Evolutionary conservation across 768 basidiomycete genomes (phyloP).

Genomic region (Cyclocybe cylindracea): DNA sequence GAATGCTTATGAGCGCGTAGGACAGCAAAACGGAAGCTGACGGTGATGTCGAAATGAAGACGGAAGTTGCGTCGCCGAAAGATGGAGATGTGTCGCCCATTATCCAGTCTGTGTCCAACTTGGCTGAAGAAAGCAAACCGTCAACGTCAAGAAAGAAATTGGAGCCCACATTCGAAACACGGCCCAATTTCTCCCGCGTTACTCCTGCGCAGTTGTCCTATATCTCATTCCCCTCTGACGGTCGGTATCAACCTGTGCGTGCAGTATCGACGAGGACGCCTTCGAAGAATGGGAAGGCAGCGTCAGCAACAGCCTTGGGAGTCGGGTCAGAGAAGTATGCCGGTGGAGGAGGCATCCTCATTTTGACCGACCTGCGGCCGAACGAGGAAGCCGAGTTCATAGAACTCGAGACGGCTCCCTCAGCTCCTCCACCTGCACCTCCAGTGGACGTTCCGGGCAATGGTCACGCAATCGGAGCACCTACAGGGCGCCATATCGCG

Average conservation of each 20-base stretch:
- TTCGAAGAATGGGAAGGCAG: constrained; percentile 34
- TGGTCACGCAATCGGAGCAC: constrained; percentile 29
- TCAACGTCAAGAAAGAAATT: constrained; percentile 52
- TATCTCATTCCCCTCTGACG: constrained; percentile 77
- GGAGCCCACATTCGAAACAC: constrained; percentile 75
- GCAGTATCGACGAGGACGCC: constrained; percentile 58
- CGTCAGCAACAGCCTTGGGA: constrained; percentile 30
- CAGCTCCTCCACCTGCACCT: constrained; percentile 25
- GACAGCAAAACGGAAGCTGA: constrained; percentile 43
- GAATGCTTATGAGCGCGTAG: constrained; percentile 26
- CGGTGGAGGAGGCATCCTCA: constrained; percentile 86
- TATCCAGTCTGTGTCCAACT: constrained; percentile 51
- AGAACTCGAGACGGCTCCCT: constrained; percentile 45
- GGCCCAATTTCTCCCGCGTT: constrained; percentile 90
- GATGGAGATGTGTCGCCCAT: constrained; percentile 61
- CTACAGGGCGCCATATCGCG: constrained; percentile 58
- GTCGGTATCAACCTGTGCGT: constrained; percentile 88
- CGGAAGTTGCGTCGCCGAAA: constrained; percentile 48
- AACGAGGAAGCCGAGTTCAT: constrained; percentile 77
- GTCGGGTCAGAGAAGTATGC: constrained; percentile 60
- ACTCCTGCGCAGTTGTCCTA: constrained; percentile 86
- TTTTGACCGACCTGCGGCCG: constrained; percentile 75
- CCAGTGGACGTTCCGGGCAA: constrained; percentile 31
- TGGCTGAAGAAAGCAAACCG: constrained; percentile 43
- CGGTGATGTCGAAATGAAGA: constrained; percentile 79